Conservation (phyloP, 164 flowering plant genomes). For the Buxus sempervirens region DNA sequence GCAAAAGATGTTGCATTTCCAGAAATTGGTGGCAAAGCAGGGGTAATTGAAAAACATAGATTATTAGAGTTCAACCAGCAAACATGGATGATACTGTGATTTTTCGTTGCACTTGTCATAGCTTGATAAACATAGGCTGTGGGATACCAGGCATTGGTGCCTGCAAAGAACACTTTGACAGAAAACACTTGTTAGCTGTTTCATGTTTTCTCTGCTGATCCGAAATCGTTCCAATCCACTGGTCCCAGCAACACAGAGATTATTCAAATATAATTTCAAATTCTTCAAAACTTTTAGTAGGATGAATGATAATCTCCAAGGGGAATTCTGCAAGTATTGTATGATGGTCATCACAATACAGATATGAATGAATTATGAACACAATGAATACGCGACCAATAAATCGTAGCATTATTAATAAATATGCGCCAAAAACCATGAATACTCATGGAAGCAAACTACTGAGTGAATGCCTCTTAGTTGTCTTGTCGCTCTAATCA, state of each 20-base stretch:
- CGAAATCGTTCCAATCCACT: background rate
- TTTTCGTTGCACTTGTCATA: background rate
- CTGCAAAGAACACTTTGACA: background rate
- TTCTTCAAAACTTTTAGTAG: background rate
- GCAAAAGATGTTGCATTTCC: too few relatives aligned
- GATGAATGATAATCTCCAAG: background rate
- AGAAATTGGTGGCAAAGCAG: too few relatives aligned
- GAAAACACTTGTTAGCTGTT: too few relatives aligned
- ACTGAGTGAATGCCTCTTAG: too few relatives aligned
- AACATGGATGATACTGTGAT: too few relatives aligned
- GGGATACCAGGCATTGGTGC: background rate
- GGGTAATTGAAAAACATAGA: too few relatives aligned
- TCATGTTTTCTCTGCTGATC: background rate
- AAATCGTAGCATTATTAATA: background rate
- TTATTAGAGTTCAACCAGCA: too few relatives aligned
- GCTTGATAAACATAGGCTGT: background rate
- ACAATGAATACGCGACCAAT: background rate
- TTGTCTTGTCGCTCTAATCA: too few relatives aligned
- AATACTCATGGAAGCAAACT: too few relatives aligned
- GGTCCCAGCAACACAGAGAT: background rate
- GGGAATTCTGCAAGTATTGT: background rate
- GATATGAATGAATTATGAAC: background rate
- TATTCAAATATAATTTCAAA: too few relatives aligned
- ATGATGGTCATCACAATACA: background rate
- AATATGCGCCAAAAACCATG: background rate